phyloP scores from a whole-genome alignment of 192 early-diverging fungal genomes.

The Podila epicladia region DNA sequence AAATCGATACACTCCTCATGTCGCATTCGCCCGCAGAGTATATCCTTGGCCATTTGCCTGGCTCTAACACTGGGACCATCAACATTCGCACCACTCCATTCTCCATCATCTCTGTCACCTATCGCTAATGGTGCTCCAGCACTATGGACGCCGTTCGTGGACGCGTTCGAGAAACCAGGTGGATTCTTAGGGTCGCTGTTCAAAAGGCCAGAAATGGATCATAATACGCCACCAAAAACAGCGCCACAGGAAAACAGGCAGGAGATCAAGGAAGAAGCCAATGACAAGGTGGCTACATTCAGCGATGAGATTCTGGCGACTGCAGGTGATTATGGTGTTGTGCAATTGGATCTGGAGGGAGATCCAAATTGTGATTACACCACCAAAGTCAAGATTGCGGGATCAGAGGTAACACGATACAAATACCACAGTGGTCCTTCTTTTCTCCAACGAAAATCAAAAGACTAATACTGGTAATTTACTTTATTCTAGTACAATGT shows the following conservation, averaged over 20 bases:
- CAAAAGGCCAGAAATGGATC: not conserved
- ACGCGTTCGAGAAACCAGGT: slow-evolving; percentile 2
- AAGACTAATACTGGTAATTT: no score
- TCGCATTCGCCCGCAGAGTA: not conserved
- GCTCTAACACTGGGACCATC: slow-evolving; percentile 11
- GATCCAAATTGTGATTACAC: slow-evolving; percentile 50
- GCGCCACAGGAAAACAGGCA: not conserved
- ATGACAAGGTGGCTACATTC: not conserved
- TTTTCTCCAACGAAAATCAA: no score
- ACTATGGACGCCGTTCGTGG: slow-evolving; percentile 32
- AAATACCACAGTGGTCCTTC: no score
- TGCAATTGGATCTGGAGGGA: slow-evolving; percentile 34
- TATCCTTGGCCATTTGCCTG: slow-evolving; percentile 6
- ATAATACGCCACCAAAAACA: not conserved
- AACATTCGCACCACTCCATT: not conserved
- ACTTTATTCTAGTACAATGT: slow-evolving; percentile 28
- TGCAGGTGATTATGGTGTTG: slow-evolving; percentile 31
- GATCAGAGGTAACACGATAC: slow-evolving; percentile 21
- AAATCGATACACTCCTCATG: not conserved
- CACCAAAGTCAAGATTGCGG: slow-evolving; percentile 37
- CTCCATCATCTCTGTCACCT: not conserved
- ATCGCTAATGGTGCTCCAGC: slow-evolving; percentile 21
- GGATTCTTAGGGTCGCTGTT: not conserved
- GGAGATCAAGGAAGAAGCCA: not conserved
- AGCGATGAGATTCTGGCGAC: not conserved